A percentile compares a stretch with the other conserved stretches of the same genome.
These are phyloP conservation scores for Podaxis sp. DNA, from an alignment of 768 basidiomycete species.

Conservation along the genomic window DNA sequence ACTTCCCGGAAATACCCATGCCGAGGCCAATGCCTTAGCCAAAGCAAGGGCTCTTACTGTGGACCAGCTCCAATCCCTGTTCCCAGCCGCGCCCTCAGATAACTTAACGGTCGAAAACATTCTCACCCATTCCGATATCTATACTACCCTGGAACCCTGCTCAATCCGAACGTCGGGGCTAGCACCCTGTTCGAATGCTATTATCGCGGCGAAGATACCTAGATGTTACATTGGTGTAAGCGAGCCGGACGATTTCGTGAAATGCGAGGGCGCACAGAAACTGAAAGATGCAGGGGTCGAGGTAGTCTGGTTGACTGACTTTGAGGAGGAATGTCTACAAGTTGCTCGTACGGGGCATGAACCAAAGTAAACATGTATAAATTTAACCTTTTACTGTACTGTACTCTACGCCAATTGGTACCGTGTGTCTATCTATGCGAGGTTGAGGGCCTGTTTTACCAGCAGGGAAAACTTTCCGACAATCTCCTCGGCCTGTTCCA, in stretches of 20 bases:
- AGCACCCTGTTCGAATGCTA: slow-evolving; percentile 79
- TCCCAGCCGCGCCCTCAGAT: slow-evolving; percentile 31
- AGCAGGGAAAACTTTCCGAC: no score
- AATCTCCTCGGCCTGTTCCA: no score
- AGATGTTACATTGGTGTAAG: slow-evolving; percentile 86
- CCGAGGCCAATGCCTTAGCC: slow-evolving; percentile 88
- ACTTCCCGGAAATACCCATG: slow-evolving; percentile 92
- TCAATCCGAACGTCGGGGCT: slow-evolving; percentile 87
- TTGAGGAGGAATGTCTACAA: slow-evolving; percentile 78
- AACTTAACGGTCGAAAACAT: slow-evolving; percentile 45
- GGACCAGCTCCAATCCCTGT: slow-evolving; percentile 41
- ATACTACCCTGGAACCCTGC: slow-evolving; percentile 97
- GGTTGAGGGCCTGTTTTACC: no score
- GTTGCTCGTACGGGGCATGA: slow-evolving; percentile 68
- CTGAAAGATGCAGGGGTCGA: slow-evolving; percentile 70
- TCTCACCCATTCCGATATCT: slow-evolving; percentile 65
- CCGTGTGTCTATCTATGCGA: no score
- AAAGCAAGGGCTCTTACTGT: slow-evolving; percentile 57
- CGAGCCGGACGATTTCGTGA: slow-evolving; percentile 93
- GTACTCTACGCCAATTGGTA: no score
- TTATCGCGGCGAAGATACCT: slow-evolving; percentile 67
- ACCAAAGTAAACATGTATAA: background rate
- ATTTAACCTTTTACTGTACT: slow-evolving; percentile 22
- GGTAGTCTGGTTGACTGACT: slow-evolving; percentile 68
- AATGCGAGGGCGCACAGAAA: slow-evolving; percentile 82